These are phyloP conservation scores for Fusarium caatingaense DNA, from an alignment of 2,329 filamentous ascomycete species.

Conservation along the genomic window DNA sequence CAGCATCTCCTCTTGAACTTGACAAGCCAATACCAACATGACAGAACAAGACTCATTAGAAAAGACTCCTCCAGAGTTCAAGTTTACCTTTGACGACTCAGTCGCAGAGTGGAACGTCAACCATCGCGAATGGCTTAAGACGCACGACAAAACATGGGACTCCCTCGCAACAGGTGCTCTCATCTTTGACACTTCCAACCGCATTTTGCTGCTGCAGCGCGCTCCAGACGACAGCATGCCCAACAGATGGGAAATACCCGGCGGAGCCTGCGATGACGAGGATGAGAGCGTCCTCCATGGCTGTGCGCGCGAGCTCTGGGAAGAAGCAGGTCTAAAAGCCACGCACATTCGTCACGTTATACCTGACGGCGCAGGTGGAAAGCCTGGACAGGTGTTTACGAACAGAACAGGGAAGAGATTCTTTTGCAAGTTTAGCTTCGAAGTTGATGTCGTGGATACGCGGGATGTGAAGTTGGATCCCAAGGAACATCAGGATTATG, in stretches of 20 bases:
- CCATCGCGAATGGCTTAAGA: conserved; percentile 43
- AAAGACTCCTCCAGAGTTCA: conserved; percentile 11
- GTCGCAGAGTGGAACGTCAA: conserved; percentile 43
- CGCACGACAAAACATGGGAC: conserved; percentile 44
- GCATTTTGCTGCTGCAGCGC: conserved; percentile 60
- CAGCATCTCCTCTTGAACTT: background rate
- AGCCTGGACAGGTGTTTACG: conserved; percentile 48
- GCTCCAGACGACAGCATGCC: conserved; percentile 59
- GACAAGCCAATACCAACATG: conserved; percentile 8
- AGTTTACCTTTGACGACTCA: conserved; percentile 42
- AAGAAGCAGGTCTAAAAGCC: conserved; percentile 58
- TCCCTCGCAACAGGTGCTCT: conserved; percentile 50
- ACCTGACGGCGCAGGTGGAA: conserved; percentile 41
- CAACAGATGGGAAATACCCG: conserved; percentile 61
- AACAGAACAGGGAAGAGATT: conserved; percentile 50
- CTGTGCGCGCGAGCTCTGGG: conserved; percentile 60
- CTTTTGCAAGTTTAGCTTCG: conserved; percentile 52
- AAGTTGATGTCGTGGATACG: conserved; percentile 49
- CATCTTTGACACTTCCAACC: conserved; percentile 50
- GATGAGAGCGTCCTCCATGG: conserved; percentile 57
- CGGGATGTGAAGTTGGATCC: conserved; percentile 52
- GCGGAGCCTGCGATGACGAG: conserved; percentile 58
- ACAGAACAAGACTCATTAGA: background rate
- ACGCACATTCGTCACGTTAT: conserved; percentile 47
- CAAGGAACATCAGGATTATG: conserved; percentile 55